Evolutionary conservation across 176 grass and related monocot genomes (phyloP), one percentile per base, ranked within the genome.

Genomic region (Echinochloa phyllopogon): DNA sequence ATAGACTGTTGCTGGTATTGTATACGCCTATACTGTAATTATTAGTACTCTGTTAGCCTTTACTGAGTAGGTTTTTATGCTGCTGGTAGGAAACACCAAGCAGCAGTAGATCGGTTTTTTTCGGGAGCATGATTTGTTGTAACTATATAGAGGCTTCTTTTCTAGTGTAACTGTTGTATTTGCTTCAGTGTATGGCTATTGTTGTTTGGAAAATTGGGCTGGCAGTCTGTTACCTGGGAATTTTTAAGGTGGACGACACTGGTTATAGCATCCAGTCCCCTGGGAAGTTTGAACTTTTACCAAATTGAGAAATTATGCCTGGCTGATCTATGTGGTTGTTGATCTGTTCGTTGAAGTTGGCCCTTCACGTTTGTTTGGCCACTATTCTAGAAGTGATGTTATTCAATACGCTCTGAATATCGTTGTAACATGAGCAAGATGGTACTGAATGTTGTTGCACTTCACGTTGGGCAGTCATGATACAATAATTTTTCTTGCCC

Each of bases 1-100:
- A 67, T 97, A 94, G 71, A 36, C 39, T 45, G 42, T 84, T 64
- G 53, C 42, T 66, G 39, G 12, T 85, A 27, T 38, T 51, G 16
- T 55, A 75, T 37, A 61, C n/a, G 3, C 29, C 29, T 33, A 33
- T 33, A 33, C 29, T 33, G 3, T 8, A 6, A 52, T 17, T 85
- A 51, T 50, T 16, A 17, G 6, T 55, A 75, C 29, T 21, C 13
- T 51, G 33, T 55, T 81, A 69, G 17, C 74, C 25, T 85, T 81
- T 53, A 85, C 50, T 44, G 42, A 70, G 62, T 77, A 81, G 36
- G 36, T 51, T 51, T 41, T 33, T 68, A 14, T 60, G 69, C 42
- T 52, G 29, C 36, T 75, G 12, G 8, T 15, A 24, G 24, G 48
- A 65, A 53, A 69, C 33, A 81, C 52, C 8, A 20, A 70, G 42